Evolutionary conservation across 2,329 filamentous ascomycete species (phyloP).

Genomic region (Botrytis elliptica): DNA sequence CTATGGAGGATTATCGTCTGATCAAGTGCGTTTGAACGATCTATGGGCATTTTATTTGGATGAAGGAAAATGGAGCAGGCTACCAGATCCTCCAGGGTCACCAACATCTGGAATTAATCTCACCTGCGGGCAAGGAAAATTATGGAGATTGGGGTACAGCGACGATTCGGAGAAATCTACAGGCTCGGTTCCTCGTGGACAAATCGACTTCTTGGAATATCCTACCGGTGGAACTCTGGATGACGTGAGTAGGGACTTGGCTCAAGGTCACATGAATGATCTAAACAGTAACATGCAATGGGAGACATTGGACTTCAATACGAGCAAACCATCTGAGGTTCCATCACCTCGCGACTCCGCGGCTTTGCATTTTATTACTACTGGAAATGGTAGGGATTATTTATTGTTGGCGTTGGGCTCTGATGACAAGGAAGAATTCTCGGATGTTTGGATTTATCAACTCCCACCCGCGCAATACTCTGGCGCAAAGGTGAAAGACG

Average conservation of each 20-base stretch:
- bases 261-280: background rate
- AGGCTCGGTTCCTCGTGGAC: background rate
- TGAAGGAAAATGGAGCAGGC: slow-evolving; percentile 12
- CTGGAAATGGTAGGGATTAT: slow-evolving; percentile 11
- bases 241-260: background rate
- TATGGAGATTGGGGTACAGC: slow-evolving; percentile 2
- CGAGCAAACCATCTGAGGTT: background rate
- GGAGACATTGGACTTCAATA: background rate
- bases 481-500: slow-evolving; percentile 5
- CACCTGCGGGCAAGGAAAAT: slow-evolving; percentile 2
- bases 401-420: slow-evolving; percentile 4
- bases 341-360: background rate
- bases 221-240: slow-evolving; percentile 7
- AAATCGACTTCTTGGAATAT: background rate
- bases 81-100: slow-evolving; percentile 6
- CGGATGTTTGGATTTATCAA: slow-evolving; percentile 15
- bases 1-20: slow-evolving; percentile 1
- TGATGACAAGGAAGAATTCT: background rate
- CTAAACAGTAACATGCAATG: background rate
- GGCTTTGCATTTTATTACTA: slow-evolving; percentile 7
- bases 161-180: background rate
- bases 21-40: background rate
- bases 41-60: slow-evolving; percentile 16
- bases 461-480: background rate
- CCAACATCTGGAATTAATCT: background rate